phyloP scores from a whole-genome alignment of 2,329 filamentous ascomycete genomes.

The Alternaria atra region DNA sequence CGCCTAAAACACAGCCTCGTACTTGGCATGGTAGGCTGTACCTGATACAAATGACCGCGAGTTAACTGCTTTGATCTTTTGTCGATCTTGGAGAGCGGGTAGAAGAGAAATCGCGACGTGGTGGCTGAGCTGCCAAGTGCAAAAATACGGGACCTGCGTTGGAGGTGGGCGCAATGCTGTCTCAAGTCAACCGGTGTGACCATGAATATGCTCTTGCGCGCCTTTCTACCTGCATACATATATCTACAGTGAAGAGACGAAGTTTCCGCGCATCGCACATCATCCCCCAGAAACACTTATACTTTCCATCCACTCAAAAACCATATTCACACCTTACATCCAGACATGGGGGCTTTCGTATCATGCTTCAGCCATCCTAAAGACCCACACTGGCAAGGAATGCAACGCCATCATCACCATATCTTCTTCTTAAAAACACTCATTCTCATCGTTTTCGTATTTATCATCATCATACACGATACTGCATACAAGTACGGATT shows the following conservation, averaged over 20 bases:
- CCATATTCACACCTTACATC: background rate
- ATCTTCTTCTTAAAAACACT: slow-evolving; percentile 18
- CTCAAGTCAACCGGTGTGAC: background rate
- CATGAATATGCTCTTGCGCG: background rate
- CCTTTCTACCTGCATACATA: background rate
- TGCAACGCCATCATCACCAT: slow-evolving; percentile 17
- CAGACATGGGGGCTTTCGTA: slow-evolving; percentile 11
- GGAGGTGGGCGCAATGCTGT: background rate
- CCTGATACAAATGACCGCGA: background rate
- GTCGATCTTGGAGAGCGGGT: background rate
- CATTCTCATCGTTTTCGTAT: background rate
- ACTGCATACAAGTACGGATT: background rate
- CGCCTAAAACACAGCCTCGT: background rate
- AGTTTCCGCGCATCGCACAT: too few species aligned
- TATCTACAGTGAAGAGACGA: background rate
- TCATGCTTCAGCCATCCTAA: slow-evolving; percentile 6
- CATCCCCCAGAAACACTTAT: too few species aligned
- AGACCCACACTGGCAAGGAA: slow-evolving; percentile 21
- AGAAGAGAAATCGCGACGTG: background rate
- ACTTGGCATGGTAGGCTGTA: background rate
- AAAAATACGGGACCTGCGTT: background rate
- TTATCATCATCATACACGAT: background rate
- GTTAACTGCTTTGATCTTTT: background rate
- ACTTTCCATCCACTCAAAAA: background rate
- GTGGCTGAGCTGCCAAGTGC: background rate